phyloP scores from a whole-genome alignment of 192 early-diverging fungal species.

The Coemansia biformis region DNA sequence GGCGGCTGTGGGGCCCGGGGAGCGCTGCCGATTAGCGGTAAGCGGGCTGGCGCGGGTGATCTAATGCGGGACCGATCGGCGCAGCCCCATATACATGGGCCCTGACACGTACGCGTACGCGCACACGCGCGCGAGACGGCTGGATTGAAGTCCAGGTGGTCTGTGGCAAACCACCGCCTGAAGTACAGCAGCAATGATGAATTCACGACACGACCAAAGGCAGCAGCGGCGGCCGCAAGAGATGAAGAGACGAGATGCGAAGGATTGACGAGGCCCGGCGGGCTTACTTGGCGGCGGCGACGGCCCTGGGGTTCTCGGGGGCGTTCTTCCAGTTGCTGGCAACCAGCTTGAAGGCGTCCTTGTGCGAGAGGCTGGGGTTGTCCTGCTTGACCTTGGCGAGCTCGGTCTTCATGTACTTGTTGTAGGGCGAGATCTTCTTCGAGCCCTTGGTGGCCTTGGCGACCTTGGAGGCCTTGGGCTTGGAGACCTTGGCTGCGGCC shows the following conservation, averaged over 20 bases:
- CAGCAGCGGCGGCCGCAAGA: not conserved
- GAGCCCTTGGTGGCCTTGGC: constrained; percentile 15
- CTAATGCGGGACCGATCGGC: too few relatives aligned
- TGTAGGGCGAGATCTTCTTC: constrained; percentile 61
- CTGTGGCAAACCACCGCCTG: too few relatives aligned
- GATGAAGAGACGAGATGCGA: not conserved
- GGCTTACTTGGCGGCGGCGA: constrained; percentile 21
- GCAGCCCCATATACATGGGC: too few relatives aligned
- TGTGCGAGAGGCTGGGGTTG: constrained; percentile 58
- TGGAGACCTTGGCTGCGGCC: constrained; percentile 12
- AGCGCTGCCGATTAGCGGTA: too few relatives aligned
- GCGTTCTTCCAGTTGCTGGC: constrained; percentile 58
- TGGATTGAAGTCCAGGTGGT: too few relatives aligned
- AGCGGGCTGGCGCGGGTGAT: too few relatives aligned
- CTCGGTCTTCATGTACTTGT: constrained; percentile 69
- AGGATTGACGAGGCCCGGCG: too few relatives aligned
- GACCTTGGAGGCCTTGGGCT: constrained; percentile 7
- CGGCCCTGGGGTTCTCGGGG: constrained; percentile 60
- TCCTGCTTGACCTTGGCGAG: constrained; percentile 60
- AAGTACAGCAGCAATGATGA: too few relatives aligned
- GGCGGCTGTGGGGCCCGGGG: too few relatives aligned
- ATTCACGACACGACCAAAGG: too few relatives aligned
- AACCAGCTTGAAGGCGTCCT: constrained; percentile 64
- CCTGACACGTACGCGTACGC: too few relatives aligned
- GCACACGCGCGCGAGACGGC: too few relatives aligned